Percentiles rank a stretch among this genome's conserved stretches.
phyloP scores from a whole-genome alignment of 2,329 filamentous ascomycete genomes.

The Hypoxylon sp. region DNA sequence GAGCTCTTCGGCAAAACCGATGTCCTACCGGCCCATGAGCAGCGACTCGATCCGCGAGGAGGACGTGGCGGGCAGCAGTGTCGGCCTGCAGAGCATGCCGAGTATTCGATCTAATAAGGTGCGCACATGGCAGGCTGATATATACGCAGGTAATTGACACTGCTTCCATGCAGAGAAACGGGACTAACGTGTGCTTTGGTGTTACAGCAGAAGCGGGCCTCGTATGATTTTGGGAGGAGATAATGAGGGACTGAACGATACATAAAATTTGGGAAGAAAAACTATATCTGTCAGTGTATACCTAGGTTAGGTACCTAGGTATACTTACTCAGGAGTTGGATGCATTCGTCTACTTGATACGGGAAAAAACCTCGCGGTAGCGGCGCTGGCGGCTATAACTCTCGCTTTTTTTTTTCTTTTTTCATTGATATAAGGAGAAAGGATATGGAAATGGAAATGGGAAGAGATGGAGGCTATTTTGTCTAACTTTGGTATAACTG shows the following conservation, averaged over 20 bases:
- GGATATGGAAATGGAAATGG: too few species aligned
- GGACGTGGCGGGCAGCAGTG: conserved; percentile 36
- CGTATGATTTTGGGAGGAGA: conserved; percentile 12
- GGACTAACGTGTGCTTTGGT: conserved; percentile 29
- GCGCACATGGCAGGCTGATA: conserved; percentile 56
- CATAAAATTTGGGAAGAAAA: conserved; percentile 11
- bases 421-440: not conserved
- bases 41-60: conserved; percentile 43
- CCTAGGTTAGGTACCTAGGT: not conserved
- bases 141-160: conserved; percentile 51
- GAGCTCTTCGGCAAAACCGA: conserved; percentile 20
- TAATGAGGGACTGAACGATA: not conserved
- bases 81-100: conserved; percentile 48
- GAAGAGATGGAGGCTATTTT: not conserved
- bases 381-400: conserved; percentile 31
- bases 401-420: conserved; percentile 11
- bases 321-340: conserved; percentile 24
- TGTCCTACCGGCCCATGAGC: conserved; percentile 45
- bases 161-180: conserved; percentile 23
- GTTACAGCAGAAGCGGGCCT: conserved; percentile 36
- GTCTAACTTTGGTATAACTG: conserved; percentile 5
- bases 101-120: conserved; percentile 51
- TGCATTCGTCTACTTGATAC: conserved; percentile 15
- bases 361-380: conserved; percentile 15
- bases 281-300: conserved; percentile 6